A percentile compares a stretch with the other conserved stretches of the same genome.
phyloP scores from a whole-genome alignment of 495 filamentous ascomycete genomes.

The Barbatosphaeria neglecta region DNA sequence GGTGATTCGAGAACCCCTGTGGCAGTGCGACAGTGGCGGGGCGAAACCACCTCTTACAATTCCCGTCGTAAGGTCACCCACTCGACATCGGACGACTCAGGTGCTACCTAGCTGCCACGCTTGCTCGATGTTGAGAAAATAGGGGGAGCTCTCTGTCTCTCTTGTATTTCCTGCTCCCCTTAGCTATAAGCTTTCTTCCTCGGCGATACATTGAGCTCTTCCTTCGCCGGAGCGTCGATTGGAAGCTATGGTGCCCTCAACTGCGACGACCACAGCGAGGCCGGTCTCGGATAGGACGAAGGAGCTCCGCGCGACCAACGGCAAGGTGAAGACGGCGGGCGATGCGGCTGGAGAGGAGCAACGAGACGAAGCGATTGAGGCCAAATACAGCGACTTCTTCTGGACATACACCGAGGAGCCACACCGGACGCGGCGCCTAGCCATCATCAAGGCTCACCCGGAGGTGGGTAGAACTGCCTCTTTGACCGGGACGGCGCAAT shows the following conservation, averaged over 20 bases:
- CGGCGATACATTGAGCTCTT: too few relatives aligned
- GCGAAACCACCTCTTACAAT: too few relatives aligned
- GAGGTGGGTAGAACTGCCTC: slow-evolving; percentile 57
- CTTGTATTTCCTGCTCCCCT: too few relatives aligned
- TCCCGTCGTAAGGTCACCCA: too few relatives aligned
- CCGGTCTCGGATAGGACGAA: neutral
- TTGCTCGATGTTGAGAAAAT: too few relatives aligned
- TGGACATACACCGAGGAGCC: slow-evolving; percentile 99
- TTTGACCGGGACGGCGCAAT: too few relatives aligned
- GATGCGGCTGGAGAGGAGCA: neutral
- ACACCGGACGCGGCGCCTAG: slow-evolving; percentile 75
- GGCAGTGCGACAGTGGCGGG: neutral
- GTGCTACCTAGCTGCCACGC: too few relatives aligned
- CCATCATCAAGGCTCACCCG: slow-evolving; percentile 97
- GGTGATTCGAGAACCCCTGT: neutral
- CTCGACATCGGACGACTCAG: too few relatives aligned
- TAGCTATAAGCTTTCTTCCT: too few relatives aligned
- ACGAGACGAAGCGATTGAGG: slow-evolving; percentile 21
- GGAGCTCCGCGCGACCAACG: neutral
- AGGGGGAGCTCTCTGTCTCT: too few relatives aligned
- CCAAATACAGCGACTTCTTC: slow-evolving; percentile 44
- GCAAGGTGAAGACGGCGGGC: neutral
- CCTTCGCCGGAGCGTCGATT: neutral
- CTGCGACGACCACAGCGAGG: neutral
- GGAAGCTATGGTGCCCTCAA: neutral